Percentiles rank a stretch among this genome's conserved stretches.
Conservation (phyloP, 345 rosid genomes). For the Acer negundo region DNA sequence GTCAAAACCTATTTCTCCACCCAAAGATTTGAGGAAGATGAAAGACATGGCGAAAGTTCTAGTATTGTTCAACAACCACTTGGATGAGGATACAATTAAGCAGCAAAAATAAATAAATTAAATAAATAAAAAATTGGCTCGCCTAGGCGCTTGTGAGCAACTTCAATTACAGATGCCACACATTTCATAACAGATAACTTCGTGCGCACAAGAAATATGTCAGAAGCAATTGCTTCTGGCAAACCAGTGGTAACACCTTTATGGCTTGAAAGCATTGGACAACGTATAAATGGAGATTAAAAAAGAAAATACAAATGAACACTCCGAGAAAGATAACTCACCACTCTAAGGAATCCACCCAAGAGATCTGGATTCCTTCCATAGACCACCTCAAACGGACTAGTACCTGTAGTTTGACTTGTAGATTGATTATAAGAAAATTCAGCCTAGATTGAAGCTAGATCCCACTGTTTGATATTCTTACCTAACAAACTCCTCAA, state of each 20-base stretch:
- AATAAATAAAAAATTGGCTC: no score
- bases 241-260: constrained; percentile 77
- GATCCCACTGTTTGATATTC: no score
- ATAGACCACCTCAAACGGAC: no score
- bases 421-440: no score
- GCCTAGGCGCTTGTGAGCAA: constrained; percentile 59
- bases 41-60: constrained; percentile 66
- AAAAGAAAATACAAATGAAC: no score
- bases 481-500: no score
- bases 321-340: no score
- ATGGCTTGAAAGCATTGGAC: constrained; percentile 80
- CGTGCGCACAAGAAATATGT: constrained; percentile 84
- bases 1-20: constrained; percentile 41
- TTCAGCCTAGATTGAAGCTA: no score
- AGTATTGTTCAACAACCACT: constrained; percentile 84
- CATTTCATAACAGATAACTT: constrained; percentile 75
- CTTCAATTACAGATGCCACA: constrained; percentile 71
- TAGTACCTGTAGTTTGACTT: no score
- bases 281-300: no score
- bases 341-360: no score
- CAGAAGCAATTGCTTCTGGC: constrained; percentile 83
- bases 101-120: constrained; percentile 87
- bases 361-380: no score
- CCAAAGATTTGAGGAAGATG: constrained; percentile 65
- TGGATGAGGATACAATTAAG: constrained; percentile 70